Evolutionary conservation across 1,284 basidiomycete genomes (phyloP), one percentile per base, ranked within the genome.

Genomic region (Chalciporus sp.): DNA sequence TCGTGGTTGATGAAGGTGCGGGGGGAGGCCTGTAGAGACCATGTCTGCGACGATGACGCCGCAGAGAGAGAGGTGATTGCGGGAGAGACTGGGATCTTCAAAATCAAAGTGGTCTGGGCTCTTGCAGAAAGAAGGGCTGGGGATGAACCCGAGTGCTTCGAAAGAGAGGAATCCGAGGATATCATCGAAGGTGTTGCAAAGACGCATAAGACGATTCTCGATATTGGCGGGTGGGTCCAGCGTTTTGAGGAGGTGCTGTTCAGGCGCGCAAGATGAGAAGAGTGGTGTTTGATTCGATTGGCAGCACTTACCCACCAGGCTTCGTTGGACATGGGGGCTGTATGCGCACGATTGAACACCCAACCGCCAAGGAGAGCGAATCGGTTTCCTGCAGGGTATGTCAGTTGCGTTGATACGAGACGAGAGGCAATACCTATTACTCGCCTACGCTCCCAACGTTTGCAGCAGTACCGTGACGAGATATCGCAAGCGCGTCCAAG

Each of bases 171-270:
- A 68, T 6, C 56, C 51, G 17, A 69, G 37, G 41, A 73, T 41
- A 37, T 72, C 71, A 6, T 70, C 64, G 37, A 64, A 70, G 49
- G 54, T 65, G 52, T 66, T 66, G 56, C 69, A 73, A 0, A 72
- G 51, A 2, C 68, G 61, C 28, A 72, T 63, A 35, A 71, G 66
- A 1, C 68, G 67, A 52, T 71, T 68, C 54, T 72, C 69, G 11
- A 64, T 55, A 26, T 72, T 49, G 0, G 50, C 51, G 17, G 53
- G 52, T 7, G 60, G 60, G 2, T 45, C 9, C 10, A 58, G 52
- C 0, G 48, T 2, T 3, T 9, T 55, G 23, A 56, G 55, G 5
- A 53, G 31, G 3, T 29, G 23, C 53, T 31, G 27, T 31, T 37
- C 26, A 19, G 3, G n/a, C 2, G 9, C 27, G 42, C 14, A 7